A percentile compares a stretch with the other conserved stretches of the same genome.
phyloP scores from a whole-genome alignment of 2,329 filamentous ascomycete species.

The Ceratocystis diversiconidia region DNA sequence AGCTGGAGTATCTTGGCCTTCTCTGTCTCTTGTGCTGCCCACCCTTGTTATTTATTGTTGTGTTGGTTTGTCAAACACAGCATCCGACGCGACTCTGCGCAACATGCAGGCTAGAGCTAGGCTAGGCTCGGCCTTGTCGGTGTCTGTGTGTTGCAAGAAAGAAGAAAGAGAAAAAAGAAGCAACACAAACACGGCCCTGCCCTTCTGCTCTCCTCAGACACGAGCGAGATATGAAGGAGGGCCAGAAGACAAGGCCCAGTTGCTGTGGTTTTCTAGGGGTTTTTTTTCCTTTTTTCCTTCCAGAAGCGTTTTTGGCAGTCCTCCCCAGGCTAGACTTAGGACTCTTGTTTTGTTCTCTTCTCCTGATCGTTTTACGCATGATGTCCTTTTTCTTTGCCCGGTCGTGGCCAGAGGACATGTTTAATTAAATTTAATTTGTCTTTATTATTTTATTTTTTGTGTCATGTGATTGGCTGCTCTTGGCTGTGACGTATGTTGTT shows the following conservation, averaged over 20 bases:
- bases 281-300: not conserved
- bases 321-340: not conserved
- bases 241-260: not conserved
- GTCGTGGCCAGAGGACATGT: not conserved
- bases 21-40: too few relatives aligned
- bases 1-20: too few relatives aligned
- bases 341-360: not conserved
- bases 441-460: not conserved
- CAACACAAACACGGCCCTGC: not conserved
- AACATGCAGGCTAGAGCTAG: too few relatives aligned
- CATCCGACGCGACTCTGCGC: too few relatives aligned
- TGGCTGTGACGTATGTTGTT: not conserved
- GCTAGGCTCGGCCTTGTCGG: not conserved
- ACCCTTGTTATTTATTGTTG: too few relatives aligned
- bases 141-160: not conserved
- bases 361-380: not conserved
- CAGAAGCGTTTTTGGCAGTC: not conserved
- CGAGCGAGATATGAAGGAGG: slow-evolving; percentile 4
- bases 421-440: not conserved
- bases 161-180: not conserved
- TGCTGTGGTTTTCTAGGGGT: not conserved
- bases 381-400: not conserved
- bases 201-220: not conserved
- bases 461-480: not conserved
- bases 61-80: too few relatives aligned